Percentiles rank a stretch among this genome's conserved stretches.
Evolutionary conservation across 2,329 filamentous ascomycete genomes (phyloP).

Genomic region (Sporothrix mexicana): DNA sequence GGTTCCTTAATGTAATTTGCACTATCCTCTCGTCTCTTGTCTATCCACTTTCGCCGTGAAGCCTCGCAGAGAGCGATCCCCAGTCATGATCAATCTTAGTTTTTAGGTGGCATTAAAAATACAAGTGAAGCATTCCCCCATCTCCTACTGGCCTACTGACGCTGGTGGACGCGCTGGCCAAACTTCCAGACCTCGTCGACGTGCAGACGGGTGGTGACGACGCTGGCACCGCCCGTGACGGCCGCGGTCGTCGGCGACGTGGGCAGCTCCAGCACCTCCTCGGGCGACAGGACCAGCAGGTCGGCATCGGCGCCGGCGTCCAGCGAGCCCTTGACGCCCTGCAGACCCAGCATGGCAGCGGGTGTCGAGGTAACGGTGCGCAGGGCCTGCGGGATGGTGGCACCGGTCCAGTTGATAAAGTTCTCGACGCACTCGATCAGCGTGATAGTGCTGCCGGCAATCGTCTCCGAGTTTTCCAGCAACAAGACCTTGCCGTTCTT

Average conservation of each 20-base stretch:
- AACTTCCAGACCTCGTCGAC: slow-evolving; percentile 86
- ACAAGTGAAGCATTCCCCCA: background rate
- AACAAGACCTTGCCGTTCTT: slow-evolving; percentile 76
- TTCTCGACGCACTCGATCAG: slow-evolving; percentile 85
- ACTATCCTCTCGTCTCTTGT: slow-evolving; percentile 1
- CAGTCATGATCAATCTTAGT: slow-evolving; percentile 7
- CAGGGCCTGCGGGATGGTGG: slow-evolving; percentile 70
- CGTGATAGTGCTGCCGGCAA: slow-evolving; percentile 76
- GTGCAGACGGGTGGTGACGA: slow-evolving; percentile 53
- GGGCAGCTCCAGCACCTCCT: slow-evolving; percentile 40
- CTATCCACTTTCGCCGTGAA: background rate
- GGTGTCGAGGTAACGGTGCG: slow-evolving; percentile 77
- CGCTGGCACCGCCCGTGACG: slow-evolving; percentile 27
- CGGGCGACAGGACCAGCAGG: slow-evolving; percentile 70
- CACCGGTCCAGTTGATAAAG: slow-evolving; percentile 76
- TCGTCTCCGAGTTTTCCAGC: slow-evolving; percentile 77
- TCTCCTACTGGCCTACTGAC: slow-evolving; percentile 2
- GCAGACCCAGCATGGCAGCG: slow-evolving; percentile 74
- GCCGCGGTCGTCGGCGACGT: slow-evolving; percentile 29
- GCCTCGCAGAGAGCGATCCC: background rate
- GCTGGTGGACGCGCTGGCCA: slow-evolving; percentile 57
- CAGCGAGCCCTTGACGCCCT: slow-evolving; percentile 69
- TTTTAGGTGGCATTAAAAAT: slow-evolving; percentile 28
- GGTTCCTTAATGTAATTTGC: background rate
- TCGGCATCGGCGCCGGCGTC: slow-evolving; percentile 70